phyloP scores from a whole-genome alignment of 2,329 filamentous ascomycete genomes.

The Botrytis byssoidea region DNA sequence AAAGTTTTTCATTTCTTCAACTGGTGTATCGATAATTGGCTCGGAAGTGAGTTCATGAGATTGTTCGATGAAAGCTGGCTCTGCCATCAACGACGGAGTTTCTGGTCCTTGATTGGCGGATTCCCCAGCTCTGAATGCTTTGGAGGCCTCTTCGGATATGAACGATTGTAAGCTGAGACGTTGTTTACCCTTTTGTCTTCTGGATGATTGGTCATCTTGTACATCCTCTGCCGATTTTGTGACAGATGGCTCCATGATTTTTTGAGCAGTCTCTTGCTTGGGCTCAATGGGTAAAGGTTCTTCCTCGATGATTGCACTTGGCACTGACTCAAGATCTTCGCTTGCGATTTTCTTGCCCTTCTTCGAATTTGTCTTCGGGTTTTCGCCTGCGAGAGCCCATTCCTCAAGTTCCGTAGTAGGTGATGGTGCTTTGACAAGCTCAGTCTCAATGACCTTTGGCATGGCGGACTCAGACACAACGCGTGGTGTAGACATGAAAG shows the following conservation, averaged over 20 bases:
- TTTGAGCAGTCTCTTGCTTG: neutral
- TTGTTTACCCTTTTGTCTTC: slow-evolving; percentile 1
- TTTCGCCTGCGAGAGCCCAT: slow-evolving; percentile 36
- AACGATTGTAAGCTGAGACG: slow-evolving; percentile 13
- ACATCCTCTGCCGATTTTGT: neutral
- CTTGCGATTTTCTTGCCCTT: slow-evolving; percentile 12
- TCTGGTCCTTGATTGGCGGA: neutral
- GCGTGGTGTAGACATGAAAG: slow-evolving; percentile 4
- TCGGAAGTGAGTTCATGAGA: neutral
- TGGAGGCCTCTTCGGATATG: slow-evolving; percentile 5
- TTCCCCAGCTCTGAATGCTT: slow-evolving; percentile 2
- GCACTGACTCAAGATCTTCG: slow-evolving; percentile 1
- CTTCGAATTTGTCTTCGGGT: slow-evolving; percentile 45
- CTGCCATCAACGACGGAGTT: neutral
- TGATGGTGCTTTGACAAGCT: neutral
- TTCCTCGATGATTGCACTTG: neutral
- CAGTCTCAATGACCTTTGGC: neutral
- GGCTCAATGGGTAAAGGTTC: neutral
- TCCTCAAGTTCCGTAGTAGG: slow-evolving; percentile 9
- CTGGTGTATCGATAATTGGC: neutral
- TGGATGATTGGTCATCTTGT: neutral
- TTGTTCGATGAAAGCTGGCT: neutral
- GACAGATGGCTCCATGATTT: neutral
- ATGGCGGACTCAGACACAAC: neutral
- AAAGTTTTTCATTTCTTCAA: neutral